Conservation (phyloP, 352 stramenopile species). For the Phytophthora tentaculata region DNA sequence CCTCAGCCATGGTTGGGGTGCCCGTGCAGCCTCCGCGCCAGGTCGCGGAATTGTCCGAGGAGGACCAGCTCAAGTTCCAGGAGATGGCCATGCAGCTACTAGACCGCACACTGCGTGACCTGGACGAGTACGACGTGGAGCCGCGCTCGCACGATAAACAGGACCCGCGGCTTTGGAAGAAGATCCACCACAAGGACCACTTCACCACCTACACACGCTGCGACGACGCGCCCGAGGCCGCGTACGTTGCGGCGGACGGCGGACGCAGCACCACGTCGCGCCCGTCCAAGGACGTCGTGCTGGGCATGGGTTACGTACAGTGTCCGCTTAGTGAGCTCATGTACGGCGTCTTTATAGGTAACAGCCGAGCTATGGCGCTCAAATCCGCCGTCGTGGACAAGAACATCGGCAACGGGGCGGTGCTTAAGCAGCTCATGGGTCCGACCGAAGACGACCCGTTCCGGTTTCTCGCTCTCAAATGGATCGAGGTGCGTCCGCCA, state of each 20-base stretch:
- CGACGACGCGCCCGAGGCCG: constrained; percentile 31
- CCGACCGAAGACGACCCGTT: constrained; percentile 49
- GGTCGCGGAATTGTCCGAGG: constrained; percentile 23
- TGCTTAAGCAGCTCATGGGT: constrained; percentile 44
- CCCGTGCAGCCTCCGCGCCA: constrained; percentile 27
- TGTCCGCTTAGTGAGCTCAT: constrained; percentile 54
- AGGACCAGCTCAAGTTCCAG: constrained; percentile 44
- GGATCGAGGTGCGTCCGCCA: constrained; percentile 40
- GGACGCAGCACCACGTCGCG: constrained; percentile 33
- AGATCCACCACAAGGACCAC: constrained; percentile 36
- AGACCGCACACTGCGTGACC: constrained; percentile 40
- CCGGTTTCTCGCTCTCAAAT: constrained; percentile 52
- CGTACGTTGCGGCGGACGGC: constrained; percentile 39
- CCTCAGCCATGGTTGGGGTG: constrained; percentile 21
- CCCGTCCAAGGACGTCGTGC: constrained; percentile 45
- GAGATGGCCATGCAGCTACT: constrained; percentile 49
- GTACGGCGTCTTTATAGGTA: constrained; percentile 43
- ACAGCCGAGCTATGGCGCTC: constrained; percentile 37
- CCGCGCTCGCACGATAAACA: constrained; percentile 28
- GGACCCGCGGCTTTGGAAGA: constrained; percentile 44
- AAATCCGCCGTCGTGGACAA: constrained; percentile 43
- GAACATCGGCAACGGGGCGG: constrained; percentile 41
- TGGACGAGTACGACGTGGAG: constrained; percentile 45
- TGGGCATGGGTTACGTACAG: constrained; percentile 51
- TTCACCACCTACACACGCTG: constrained; percentile 45